Base-by-base conservation (phyloP, 208 protist species). In the Leishmania guyanensis region DNA sequence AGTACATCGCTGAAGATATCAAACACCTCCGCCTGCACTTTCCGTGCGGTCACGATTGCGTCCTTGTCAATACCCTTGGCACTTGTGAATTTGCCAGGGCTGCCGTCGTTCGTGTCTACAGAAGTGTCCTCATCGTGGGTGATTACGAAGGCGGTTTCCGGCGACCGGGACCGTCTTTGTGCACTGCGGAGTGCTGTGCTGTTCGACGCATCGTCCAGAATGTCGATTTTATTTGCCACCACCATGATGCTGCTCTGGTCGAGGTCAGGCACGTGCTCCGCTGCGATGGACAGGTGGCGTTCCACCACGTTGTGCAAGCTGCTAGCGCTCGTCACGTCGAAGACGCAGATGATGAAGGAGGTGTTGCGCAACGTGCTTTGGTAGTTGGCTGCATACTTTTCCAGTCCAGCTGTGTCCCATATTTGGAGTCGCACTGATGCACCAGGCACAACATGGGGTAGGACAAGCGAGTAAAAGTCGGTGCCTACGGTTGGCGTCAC, bases 321-420 rank as follows among this genome's bases (percentile, higher is more conserved):
- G 12, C 76, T 83, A 33, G 86, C 83, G 93, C 94, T 98, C 58
- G 96, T 99, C 60, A 99, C 94, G 86, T 99, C 98, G 88, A 99
- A 99, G 17, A 99, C 98, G 58, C 98, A 89, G 51, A 99, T 86
- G 12, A 98, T 97, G 17, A 99, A 97, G 17, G 92, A 96, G 26
- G 96, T 98, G 84, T 99, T 84, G n/a, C 88, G 83, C 33, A 86
- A 90, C 3, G 84, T 89, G 20, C 82, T 86, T 20, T 83, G 75
- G 16, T 98, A 99, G 79, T 99, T 98, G 12, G 98, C 97, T 43
- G 98, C 94, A 83, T 99, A 99, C 29, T 98, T 82, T 90, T 99
- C 97, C 82, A 99, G 94, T 33, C 98, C 92, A 0, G 92, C 92
- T 0, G 90, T 94, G 85, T 95, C 92, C 92, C 92, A 95, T 65